Evolutionary conservation across 805 yeast species (phyloP), one percentile per base, ranked within the genome.

Genomic region (Barnettozyma californica): DNA sequence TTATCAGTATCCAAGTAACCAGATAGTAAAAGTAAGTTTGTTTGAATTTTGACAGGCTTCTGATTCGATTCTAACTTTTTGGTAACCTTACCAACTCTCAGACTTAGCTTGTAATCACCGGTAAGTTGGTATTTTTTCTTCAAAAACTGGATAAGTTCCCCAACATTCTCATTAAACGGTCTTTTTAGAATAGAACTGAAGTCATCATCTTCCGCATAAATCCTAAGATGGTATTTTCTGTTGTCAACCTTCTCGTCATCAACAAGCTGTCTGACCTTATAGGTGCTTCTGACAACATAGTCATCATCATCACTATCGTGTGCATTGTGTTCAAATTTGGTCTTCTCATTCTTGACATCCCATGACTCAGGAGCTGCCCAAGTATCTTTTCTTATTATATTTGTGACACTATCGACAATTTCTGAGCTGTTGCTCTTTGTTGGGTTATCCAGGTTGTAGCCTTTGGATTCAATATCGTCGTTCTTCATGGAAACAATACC

Each of bases 1-100:
- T 83, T 81, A 61, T 91, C 97, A n/a, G 78, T 73, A 43, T 83
- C 86, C 4, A 78, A 75, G 60, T 85, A 91, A 5, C 97, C 98
- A 60, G 87, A 83, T 37, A 87, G 68, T 49, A 83, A 69, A 26
- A 91, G 65, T 44, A 90, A 66, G 41, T 85, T 84, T 57, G 84
- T 75, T 64, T 90, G 96, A 48, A 87, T 81, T 49, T 80, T 75
- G 36, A 91, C 73, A 0, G 97, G 97, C 51, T 76, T 78, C 48
- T 91, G 95, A 53, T 78, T 78, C 1, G 81, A 73, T 39, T 85
- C 83, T 43, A 91, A 66, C 9, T 84, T 82, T 61, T 90, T 84
- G 2, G 87, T 83, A 38, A 84, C 71, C 50, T 83, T 84, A 47
- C 95, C 96, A 46, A 86, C 81, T 59, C 83, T 76, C 39, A 89